These are phyloP conservation scores for Gossypium anomalum DNA, from an alignment of 345 rosid genomes.

Conservation along the genomic window DNA sequence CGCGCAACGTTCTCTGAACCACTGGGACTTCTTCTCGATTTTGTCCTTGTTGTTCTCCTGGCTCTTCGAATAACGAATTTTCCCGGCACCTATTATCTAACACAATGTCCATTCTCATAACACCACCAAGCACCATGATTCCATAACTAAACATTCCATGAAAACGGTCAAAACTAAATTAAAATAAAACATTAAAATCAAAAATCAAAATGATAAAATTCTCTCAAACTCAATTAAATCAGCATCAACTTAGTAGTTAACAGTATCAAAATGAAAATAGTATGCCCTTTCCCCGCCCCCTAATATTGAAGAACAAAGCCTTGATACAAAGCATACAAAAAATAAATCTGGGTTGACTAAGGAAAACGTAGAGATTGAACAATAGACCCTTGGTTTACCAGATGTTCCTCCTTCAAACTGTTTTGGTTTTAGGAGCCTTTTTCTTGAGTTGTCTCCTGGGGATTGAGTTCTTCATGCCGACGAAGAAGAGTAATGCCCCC, in stretches of 20 bases:
- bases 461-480: constrained; percentile 80
- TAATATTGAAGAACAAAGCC: constrained; percentile 11
- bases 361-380: constrained; percentile 16
- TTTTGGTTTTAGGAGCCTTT: constrained; percentile 57
- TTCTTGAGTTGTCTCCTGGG: constrained; percentile 57
- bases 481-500: constrained; percentile 66
- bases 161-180: background rate
- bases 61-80: no score
- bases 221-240: constrained; percentile 14
- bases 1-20: no score
- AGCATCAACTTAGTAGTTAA: background rate
- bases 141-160: background rate
- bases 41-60: no score
- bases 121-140: background rate
- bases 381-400: background rate
- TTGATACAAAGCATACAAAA: constrained; percentile 19
- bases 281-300: background rate
- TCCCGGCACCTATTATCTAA: no score
- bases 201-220: constrained; percentile 5
- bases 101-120: no score
- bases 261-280: constrained; percentile 8
- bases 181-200: background rate
- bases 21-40: no score
- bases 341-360: constrained; percentile 9
- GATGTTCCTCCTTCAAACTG: constrained; percentile 23